A percentile compares a stretch with the other conserved stretches of the same genome.
Evolutionary conservation across 202 grass and related monocot species (phyloP).

Genomic region (Carex arenaria): DNA sequence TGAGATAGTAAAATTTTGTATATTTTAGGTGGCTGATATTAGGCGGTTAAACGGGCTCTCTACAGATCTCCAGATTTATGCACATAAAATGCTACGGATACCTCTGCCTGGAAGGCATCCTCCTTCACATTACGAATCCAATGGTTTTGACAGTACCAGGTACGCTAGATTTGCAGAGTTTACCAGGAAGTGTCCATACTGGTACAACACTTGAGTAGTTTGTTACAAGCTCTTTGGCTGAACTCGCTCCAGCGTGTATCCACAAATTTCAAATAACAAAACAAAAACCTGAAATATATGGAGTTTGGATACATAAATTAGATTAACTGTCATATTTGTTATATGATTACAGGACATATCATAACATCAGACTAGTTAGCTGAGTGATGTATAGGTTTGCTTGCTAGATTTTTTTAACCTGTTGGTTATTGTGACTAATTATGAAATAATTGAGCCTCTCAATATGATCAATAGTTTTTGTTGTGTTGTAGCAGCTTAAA

Average conservation of each 20-base stretch:
- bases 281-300: neutral
- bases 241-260: neutral
- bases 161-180: constrained; percentile 19
- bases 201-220: neutral
- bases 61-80: constrained; percentile 98
- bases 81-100: constrained; percentile 70
- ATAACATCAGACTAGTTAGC: neutral
- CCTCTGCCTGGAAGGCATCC: constrained; percentile 71
- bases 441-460: neutral
- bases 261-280: neutral
- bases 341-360: neutral
- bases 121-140: constrained; percentile 47
- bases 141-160: constrained; percentile 45
- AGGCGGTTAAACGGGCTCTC: constrained; percentile 80
- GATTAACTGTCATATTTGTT: neutral
- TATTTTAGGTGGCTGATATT: constrained; percentile 77
- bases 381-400: neutral
- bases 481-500: neutral
- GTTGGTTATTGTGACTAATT: neutral
- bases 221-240: neutral
- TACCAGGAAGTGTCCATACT: constrained; percentile 1
- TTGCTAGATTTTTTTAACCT: neutral
- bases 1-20: constrained; percentile 17
- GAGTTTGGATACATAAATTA: neutral
- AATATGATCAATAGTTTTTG: neutral